Evolutionary conservation across 1,139 yeast genomes (phyloP).

Genomic region (Scheffersomyces illinoinensis): DNA sequence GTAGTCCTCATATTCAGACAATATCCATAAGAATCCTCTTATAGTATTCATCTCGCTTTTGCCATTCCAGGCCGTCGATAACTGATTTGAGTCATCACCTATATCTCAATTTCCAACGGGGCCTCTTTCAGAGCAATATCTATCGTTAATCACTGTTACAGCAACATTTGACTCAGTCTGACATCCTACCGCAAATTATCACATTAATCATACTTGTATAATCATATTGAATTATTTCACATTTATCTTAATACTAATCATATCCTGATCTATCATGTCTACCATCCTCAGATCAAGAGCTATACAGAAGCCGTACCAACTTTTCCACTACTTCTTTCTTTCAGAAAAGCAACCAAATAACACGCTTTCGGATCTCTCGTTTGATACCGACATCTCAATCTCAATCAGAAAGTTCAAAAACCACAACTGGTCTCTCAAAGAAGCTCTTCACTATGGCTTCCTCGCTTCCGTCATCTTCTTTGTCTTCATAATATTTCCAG

Average conservation of each 20-base stretch:
- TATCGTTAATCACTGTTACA: neutral
- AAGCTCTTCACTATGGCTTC: constrained; percentile 53
- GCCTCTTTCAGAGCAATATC: neutral
- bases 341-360: constrained; percentile 61
- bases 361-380: constrained; percentile 55
- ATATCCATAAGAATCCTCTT: neutral
- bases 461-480: constrained; percentile 49
- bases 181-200: neutral
- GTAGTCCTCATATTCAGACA: neutral
- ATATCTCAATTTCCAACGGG: neutral
- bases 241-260: neutral
- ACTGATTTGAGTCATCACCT: neutral
- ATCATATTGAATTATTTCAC: constrained; percentile 1
- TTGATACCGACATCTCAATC: constrained; percentile 56
- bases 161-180: neutral
- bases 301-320: constrained; percentile 42
- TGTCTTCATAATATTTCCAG: constrained; percentile 55
- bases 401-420: constrained; percentile 50
- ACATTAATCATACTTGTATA: constrained; percentile 2
- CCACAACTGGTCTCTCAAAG: constrained; percentile 50
- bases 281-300: constrained; percentile 33
- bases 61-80: neutral
- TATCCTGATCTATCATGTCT: constrained; percentile 8
- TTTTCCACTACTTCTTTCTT: constrained; percentile 53
- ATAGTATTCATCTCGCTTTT: neutral